These are phyloP conservation scores for Madurella mycetomatis DNA, from an alignment of 2,329 filamentous ascomycete genomes.

Conservation along the genomic window DNA sequence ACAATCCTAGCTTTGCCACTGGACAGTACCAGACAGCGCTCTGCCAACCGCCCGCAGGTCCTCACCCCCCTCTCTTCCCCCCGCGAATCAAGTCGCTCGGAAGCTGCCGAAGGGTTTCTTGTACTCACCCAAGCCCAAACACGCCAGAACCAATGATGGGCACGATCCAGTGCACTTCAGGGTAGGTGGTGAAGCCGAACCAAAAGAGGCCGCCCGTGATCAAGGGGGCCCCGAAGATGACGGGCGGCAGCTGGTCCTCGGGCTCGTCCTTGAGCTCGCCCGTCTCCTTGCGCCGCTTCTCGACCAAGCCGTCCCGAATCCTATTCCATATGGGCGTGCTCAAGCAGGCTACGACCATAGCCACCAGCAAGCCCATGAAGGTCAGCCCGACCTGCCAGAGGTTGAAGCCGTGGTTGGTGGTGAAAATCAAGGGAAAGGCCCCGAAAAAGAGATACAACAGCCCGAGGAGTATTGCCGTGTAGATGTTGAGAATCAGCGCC, in stretches of 20 bases:
- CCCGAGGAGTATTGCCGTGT: constrained; percentile 79
- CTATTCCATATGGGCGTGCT: constrained; percentile 64
- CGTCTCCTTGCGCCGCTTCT: constrained; percentile 46
- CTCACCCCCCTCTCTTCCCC: background rate
- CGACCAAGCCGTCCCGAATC: constrained; percentile 55
- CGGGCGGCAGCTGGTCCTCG: constrained; percentile 77
- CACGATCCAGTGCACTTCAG: constrained; percentile 69
- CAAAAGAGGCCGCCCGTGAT: constrained; percentile 81
- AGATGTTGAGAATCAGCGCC: constrained; percentile 75
- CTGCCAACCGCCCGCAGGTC: background rate
- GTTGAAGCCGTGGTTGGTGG: constrained; percentile 67
- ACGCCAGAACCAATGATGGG: constrained; percentile 68
- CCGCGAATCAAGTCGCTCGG: background rate
- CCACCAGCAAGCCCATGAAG: constrained; percentile 67
- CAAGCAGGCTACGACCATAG: constrained; percentile 60
- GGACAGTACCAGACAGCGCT: too few relatives aligned
- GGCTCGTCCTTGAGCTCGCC: constrained; percentile 65
- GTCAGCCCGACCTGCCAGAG: constrained; percentile 75
- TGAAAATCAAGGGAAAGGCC: constrained; percentile 77
- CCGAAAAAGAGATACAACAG: constrained; percentile 90
- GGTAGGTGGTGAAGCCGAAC: constrained; percentile 81
- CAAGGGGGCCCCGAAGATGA: constrained; percentile 68
- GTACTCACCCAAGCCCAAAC: constrained; percentile 65
- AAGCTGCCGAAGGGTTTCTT: background rate
- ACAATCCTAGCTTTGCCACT: background rate